Conservation (phyloP, 257 asterid species). For the Penstemon barbatus region DNA sequence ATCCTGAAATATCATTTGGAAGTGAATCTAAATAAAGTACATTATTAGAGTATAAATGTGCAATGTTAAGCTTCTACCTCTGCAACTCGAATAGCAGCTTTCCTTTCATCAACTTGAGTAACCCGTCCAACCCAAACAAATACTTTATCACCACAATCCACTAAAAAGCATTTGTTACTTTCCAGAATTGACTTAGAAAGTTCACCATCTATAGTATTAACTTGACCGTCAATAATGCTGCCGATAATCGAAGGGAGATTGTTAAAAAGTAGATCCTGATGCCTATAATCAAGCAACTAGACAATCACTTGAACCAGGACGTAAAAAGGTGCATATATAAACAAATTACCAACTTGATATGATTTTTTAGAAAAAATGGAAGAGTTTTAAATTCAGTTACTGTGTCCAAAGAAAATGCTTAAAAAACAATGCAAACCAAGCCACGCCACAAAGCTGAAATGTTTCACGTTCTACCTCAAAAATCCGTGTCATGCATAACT, state of each 20-base stretch:
- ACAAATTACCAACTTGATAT: constrained; percentile 21
- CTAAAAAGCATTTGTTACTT: constrained; percentile 78
- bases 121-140: constrained; percentile 99
- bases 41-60: constrained; percentile 16
- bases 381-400: constrained; percentile 1
- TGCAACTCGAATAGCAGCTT: constrained; percentile 79
- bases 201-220: constrained; percentile 64
- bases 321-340: constrained; percentile 10
- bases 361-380: background rate
- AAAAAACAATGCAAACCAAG: constrained; percentile 20
- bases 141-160: constrained; percentile 93
- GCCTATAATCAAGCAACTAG: constrained; percentile 23
- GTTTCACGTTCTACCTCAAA: constrained; percentile 2
- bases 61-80: constrained; percentile 53
- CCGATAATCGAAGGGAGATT: constrained; percentile 22
- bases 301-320: constrained; percentile 16
- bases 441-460: constrained; percentile 5
- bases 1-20: constrained; percentile 53
- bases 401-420: constrained; percentile 2
- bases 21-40: constrained; percentile 13
- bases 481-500: background rate
- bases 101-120: constrained; percentile 94
- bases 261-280: constrained; percentile 21
- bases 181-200: constrained; percentile 85
- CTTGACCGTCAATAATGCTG: constrained; percentile 81